Evolutionary conservation across 108 stramenopile genomes (phyloP), one percentile per base, ranked within the genome.

Genomic region (Conticribra guillardii): DNA sequence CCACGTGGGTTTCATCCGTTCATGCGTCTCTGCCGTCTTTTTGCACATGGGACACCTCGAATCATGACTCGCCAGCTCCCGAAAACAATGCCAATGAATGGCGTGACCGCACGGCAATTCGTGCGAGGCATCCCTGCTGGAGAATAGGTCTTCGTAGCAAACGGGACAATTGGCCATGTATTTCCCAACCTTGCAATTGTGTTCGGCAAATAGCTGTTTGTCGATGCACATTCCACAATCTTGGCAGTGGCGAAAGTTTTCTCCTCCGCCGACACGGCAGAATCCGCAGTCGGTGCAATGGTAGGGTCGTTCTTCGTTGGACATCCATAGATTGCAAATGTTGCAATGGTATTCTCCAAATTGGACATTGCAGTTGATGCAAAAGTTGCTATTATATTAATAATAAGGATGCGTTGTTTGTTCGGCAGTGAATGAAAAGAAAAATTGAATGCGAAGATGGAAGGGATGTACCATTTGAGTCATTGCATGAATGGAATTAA

Each of bases 221-320:
- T 88, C 88, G 59, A 95, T 95, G 66, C 93, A 95, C 93, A 92
- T 95, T 63, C 93, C 91, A 52, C 93, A 95, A 46, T 90, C 90
- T 41, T 85, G 61, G 73, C 93, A 95, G 63, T 95, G 93, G 16
- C 89, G 89, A 66, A 92, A 95, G 61, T 88, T 80, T 58, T 92
- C 93, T 3, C 73, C 80, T 8, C 93, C 93, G 9, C 93, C 93
- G 2, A 95, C 93, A 9, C 93, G 90, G 61, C 93, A 95, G 74
- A 92, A 95, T 2, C 93, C 93, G 54, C 93, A 95, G 50, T 89
- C 83, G 23, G 67, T 60, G 54, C 93, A 95, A 54, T 95, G 93
- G 53, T 92, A 95, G 3, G 93, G 93, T 23, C 85, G 87, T 59
- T 92, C 89, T 41, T 87, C 87, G 77, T 86, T 70, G 44, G 80